phyloP scores from a whole-genome alignment of 2,329 filamentous ascomycete genomes.

The Colletotrichum higginsianum region DNA sequence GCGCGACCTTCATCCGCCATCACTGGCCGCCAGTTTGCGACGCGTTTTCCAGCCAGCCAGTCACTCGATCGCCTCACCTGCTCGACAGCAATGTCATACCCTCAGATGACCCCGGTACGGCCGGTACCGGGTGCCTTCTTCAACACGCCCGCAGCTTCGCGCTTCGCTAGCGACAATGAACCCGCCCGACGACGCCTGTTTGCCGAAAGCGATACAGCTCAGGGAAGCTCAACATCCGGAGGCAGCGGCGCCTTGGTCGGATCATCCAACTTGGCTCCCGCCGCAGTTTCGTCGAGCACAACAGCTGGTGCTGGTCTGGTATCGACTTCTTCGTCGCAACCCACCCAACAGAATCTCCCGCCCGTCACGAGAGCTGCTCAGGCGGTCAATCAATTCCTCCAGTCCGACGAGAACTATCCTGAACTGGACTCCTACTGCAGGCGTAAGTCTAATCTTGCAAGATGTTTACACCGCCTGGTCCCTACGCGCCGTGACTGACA shows the following conservation, averaged over 20 bases:
- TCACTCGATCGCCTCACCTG: conserved; percentile 10
- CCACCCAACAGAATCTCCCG: conserved; percentile 66
- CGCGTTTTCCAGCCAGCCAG: conserved; percentile 36
- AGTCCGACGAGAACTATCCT: conserved; percentile 84
- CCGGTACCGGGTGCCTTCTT: conserved; percentile 83
- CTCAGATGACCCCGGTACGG: conserved; percentile 76
- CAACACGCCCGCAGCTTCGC: conserved; percentile 75
- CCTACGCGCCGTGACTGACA: conserved; percentile 45
- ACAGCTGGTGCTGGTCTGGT: conserved; percentile 47
- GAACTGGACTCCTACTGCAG: conserved; percentile 91
- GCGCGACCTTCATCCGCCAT: conserved; percentile 42
- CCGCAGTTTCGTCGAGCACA: conserved; percentile 47
- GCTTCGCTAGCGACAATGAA: conserved; percentile 57
- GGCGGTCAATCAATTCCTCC: conserved; percentile 85
- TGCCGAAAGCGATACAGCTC: conserved; percentile 44
- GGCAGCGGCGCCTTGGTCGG: conserved; percentile 30
- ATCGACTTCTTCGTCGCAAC: conserved; percentile 57
- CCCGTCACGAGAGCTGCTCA: conserved; percentile 85
- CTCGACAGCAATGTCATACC: conserved; percentile 66
- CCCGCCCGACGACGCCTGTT: conserved; percentile 69
- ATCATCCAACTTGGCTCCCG: conserved; percentile 39
- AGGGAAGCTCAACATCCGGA: conserved; percentile 26
- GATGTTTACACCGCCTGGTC: background rate
- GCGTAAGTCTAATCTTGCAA: conserved; percentile 75
- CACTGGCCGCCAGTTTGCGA: conserved; percentile 43